Evolutionary conservation across 306 rosid genomes (phyloP).

Genomic region (Fagus sylvatica): DNA sequence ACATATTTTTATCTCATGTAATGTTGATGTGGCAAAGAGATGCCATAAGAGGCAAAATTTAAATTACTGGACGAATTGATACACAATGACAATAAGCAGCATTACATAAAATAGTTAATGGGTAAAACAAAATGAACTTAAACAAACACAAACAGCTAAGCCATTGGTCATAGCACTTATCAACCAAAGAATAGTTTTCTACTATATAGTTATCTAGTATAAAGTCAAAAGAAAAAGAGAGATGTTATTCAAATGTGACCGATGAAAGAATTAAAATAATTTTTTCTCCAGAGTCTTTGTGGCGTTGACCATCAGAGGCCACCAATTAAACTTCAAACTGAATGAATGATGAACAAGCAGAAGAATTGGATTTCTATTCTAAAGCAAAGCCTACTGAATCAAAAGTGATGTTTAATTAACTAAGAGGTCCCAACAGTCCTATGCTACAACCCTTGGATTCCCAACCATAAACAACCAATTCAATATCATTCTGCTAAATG

Average conservation of each 20-base stretch:
- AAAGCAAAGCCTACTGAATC: background rate
- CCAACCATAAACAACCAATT: background rate
- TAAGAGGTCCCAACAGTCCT: background rate
- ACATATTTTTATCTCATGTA: background rate
- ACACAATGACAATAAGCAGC: background rate
- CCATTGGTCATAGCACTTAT: background rate
- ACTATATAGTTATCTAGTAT: background rate
- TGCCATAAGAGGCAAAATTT: background rate
- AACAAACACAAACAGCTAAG: background rate
- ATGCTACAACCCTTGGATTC: background rate
- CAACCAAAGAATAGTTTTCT: background rate
- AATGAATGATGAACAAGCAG: background rate
- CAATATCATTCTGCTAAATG: slow-evolving; percentile 6
- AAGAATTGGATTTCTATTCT: background rate
- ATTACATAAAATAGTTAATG: background rate
- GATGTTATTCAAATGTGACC: background rate
- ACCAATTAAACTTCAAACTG: background rate
- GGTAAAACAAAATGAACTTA: background rate
- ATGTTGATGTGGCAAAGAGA: background rate
- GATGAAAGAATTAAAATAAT: background rate
- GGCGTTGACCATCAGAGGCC: background rate
- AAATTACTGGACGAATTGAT: background rate
- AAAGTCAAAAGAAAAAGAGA: background rate
- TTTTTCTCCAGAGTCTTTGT: background rate
- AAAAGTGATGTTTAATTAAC: background rate